These are phyloP conservation scores for Limnomonas spitsbergensis DNA, from an alignment of 139 green algal genomes.

Conservation along the genomic window DNA sequence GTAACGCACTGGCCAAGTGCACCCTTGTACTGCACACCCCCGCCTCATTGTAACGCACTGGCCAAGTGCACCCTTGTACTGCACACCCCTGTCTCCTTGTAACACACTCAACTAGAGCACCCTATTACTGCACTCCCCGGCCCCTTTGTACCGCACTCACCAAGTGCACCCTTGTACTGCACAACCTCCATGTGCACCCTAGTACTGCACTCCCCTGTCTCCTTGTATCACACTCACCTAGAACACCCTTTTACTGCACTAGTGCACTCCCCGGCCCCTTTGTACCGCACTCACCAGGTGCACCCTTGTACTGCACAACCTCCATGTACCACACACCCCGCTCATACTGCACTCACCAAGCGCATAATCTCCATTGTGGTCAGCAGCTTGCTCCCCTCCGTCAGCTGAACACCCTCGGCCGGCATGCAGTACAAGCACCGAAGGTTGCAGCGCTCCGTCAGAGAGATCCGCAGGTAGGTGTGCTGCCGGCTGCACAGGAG, in stretches of 20 bases:
- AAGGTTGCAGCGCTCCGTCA: conserved; percentile 99
- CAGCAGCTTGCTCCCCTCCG: conserved; percentile 60
- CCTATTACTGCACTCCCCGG: background rate
- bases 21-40: too few species aligned
- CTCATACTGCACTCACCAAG: conserved; percentile 61
- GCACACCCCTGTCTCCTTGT: background rate
- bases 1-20: too few species aligned
- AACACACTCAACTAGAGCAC: conserved; percentile 1
- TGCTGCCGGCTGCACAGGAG: conserved; percentile 62
- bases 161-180: too few species aligned
- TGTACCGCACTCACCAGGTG: too few species aligned
- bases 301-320: background rate
- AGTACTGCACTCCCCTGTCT: background rate
- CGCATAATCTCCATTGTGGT: conserved; percentile 72
- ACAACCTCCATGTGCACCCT: background rate
- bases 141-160: too few species aligned
- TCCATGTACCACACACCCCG: background rate
- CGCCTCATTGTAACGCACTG: too few species aligned
- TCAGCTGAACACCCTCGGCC: conserved; percentile 88
- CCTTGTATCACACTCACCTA: conserved; percentile 8
- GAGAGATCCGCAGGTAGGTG: conserved; percentile 93
- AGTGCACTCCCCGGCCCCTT: too few species aligned
- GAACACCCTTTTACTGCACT: background rate
- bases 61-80: too few species aligned
- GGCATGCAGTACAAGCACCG: conserved; percentile 99